Evolutionary conservation across 371 early-diverging fungal genomes (phyloP).

Genomic region (Chytridium lagenaria): DNA sequence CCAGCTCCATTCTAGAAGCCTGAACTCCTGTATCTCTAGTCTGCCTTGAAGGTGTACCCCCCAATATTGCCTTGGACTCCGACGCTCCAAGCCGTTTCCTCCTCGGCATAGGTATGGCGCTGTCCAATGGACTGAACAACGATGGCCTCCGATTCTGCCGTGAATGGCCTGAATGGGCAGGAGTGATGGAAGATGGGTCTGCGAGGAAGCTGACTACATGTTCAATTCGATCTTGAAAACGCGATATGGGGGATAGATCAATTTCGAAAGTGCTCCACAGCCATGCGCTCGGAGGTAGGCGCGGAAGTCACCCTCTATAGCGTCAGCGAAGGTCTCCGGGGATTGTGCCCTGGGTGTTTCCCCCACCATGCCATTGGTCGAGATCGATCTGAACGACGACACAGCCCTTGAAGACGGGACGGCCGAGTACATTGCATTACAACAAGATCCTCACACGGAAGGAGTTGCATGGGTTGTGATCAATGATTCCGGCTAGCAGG

Average conservation of each 20-base stretch:
- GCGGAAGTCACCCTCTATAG: constrained; percentile 5
- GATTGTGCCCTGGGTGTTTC: constrained; percentile 4
- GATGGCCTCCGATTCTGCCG: neutral
- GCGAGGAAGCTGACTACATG: neutral
- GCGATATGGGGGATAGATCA: constrained; percentile 1
- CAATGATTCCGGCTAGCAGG: too few species aligned
- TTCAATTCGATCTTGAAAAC: constrained; percentile 2
- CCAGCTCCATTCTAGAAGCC: constrained; percentile 1
- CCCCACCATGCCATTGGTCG: neutral
- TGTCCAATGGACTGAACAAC: neutral
- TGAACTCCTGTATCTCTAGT: neutral
- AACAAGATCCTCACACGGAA: too few species aligned
- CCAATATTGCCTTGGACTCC: too few species aligned
- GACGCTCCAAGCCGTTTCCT: neutral
- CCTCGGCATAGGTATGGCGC: neutral
- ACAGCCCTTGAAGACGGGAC: neutral
- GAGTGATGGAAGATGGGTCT: neutral
- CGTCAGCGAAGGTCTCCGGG: neutral
- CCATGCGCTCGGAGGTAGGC: neutral
- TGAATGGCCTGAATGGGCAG: neutral
- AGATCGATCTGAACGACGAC: constrained; percentile 5
- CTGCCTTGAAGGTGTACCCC: neutral
- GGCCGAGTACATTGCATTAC: neutral
- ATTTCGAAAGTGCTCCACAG: neutral
- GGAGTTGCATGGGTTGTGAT: too few species aligned